Base-by-base conservation (phyloP, 208 protist species). In the Leishmania tarentolae region DNA sequence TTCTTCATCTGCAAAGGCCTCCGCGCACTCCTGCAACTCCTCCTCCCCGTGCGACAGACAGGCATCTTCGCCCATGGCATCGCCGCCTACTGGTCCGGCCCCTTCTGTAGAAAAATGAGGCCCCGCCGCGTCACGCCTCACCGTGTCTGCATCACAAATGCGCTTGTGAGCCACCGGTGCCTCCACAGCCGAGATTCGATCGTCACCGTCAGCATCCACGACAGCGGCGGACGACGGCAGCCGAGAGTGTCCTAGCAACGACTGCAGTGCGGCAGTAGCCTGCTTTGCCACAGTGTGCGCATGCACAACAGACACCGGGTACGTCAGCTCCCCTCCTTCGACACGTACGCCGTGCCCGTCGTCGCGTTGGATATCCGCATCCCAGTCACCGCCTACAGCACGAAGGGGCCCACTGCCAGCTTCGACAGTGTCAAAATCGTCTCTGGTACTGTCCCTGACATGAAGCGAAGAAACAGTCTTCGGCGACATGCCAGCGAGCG, bases 1-100 rank as follows among this genome's bases (percentile, higher is more conserved):
- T 11, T 13, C 28, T 2, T 82, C 86, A 8, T 68, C 57, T 0
- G 82, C 81, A 9, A n/a, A 42, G 17, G 28, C 71, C 19, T 50
- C 66, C 21, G 70, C 61, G 46, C 56, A 40, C 73, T 86, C 86
- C 76, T 44, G 8, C 50, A 86, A 6, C 73, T 89, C 86, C 66
- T 89, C 86, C 47, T 89, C 86, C 3, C 78, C 82, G 35, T 80
- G 42, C 1, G 82, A 86, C 0, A 66, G 75, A 3, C 46, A n/a
- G n/a, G n/a, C 2, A n/a, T 35, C 15, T 9, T 17, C 66, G 11
- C 46, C 66, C 19, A 71, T 40, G 7, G 66, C 31, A 46, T 46
- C 66, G 40, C 66, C 31, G 66, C 21, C 17, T n/a, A 17, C 66
- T 28, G 66, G 4, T 21, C 19, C 66, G 42, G 21, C 13, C 11